Evolutionary conservation across 2,329 filamentous ascomycete genomes (phyloP).

Genomic region (Aspergillus fumigatiaffinis): DNA sequence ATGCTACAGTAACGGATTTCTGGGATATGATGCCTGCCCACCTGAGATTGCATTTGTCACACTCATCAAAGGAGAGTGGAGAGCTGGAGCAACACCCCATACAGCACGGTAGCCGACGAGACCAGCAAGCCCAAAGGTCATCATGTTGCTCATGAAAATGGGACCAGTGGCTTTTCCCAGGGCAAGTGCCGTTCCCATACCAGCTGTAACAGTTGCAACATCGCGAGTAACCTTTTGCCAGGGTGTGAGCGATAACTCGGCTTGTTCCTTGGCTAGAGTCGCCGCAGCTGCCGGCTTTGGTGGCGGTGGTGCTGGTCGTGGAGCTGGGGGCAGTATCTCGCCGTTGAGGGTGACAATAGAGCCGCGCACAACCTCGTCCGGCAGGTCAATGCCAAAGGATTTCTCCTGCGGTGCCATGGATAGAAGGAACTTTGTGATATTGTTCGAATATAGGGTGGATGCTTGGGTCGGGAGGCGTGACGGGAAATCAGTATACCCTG

Average conservation of each 20-base stretch:
- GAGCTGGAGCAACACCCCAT: constrained; percentile 77
- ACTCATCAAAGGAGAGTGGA: constrained; percentile 88
- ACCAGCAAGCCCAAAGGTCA: constrained; percentile 78
- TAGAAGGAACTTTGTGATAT: constrained; percentile 82
- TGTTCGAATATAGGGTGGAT: constrained; percentile 88
- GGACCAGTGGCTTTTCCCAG: constrained; percentile 78
- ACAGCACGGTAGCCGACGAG: constrained; percentile 84
- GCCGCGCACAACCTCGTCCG: constrained; percentile 80
- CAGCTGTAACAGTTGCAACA: constrained; percentile 69
- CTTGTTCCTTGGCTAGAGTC: constrained; percentile 49
- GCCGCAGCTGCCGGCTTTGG: constrained; percentile 50
- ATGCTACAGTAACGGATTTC: constrained; percentile 5
- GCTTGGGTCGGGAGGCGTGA: constrained; percentile 84
- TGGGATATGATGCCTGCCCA: constrained; percentile 18
- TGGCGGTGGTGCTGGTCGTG: constrained; percentile 60
- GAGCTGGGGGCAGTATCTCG: constrained; percentile 69
- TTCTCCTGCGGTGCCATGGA: constrained; percentile 76
- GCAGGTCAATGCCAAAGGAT: constrained; percentile 73
- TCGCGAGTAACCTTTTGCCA: constrained; percentile 77
- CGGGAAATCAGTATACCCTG: constrained; percentile 80
- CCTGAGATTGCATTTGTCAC: constrained; percentile 91
- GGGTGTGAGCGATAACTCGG: constrained; percentile 67
- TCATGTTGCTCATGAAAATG: constrained; percentile 82
- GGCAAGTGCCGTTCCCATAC: constrained; percentile 70
- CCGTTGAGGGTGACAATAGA: constrained; percentile 79